Percentiles rank a stretch among this genome's conserved stretches.
Evolutionary conservation across 169 alveolate genomes (phyloP).

Genomic region (Ichthyophthirius multifiliis): DNA sequence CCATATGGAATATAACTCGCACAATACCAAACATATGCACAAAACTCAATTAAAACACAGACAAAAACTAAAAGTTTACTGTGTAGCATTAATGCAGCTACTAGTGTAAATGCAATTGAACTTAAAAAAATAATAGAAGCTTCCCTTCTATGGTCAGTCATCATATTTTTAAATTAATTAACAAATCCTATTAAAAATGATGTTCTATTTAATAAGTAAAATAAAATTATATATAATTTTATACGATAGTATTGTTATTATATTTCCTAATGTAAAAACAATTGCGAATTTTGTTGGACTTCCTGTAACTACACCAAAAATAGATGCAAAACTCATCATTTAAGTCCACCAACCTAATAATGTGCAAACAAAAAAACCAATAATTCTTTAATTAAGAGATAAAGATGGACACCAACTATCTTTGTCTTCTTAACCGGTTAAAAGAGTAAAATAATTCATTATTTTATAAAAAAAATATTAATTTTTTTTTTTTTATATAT

Average conservation of each 20-base stretch:
- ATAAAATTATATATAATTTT: neutral
- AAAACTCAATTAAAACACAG: slow-evolving; percentile 16
- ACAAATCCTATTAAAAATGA: slow-evolving; percentile 35
- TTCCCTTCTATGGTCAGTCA: slow-evolving; percentile 27
- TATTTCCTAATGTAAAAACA: slow-evolving; percentile 15
- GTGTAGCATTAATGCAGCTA: slow-evolving; percentile 21
- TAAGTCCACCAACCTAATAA: slow-evolving; percentile 9
- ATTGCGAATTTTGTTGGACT: slow-evolving; percentile 20
- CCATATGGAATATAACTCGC: slow-evolving; percentile 50
- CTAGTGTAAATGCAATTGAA: slow-evolving; percentile 12
- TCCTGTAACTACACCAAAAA: slow-evolving; percentile 18
- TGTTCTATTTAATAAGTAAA: slow-evolving; percentile 11
- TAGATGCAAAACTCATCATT: slow-evolving; percentile 6
- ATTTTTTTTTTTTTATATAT: no score
- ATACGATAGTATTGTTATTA: neutral
- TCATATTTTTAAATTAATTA: slow-evolving; percentile 37
- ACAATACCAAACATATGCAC: slow-evolving; percentile 45
- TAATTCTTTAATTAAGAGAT: neutral
- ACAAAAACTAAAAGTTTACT: slow-evolving; percentile 17
- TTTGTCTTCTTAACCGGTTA: neutral
- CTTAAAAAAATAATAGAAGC: slow-evolving; percentile 28
- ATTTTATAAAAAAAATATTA: no score
- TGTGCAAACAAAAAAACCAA: neutral
- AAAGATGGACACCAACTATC: slow-evolving; percentile 2
- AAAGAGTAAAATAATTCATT: no score